Evolutionary conservation across 2,329 filamentous ascomycete genomes (phyloP).

Genomic region (Apiospora marii): DNA sequence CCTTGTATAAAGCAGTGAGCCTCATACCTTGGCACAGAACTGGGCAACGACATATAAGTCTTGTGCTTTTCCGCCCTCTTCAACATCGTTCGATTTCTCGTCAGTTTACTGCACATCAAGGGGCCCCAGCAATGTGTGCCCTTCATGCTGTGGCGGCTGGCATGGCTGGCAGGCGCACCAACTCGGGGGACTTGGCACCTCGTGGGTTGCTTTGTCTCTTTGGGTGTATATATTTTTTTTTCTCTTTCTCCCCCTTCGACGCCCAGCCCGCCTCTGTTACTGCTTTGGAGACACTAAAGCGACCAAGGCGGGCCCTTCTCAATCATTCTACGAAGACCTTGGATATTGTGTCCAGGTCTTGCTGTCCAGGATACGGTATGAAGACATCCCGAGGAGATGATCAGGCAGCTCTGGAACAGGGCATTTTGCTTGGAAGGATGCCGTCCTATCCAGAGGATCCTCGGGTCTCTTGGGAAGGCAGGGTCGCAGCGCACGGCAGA

Average conservation of each 20-base stretch:
- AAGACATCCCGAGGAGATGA: not conserved
- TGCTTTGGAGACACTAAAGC: not conserved
- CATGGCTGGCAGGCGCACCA: not conserved
- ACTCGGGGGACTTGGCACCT: not conserved
- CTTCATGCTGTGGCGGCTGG: not conserved
- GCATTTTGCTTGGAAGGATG: slow-evolving; percentile 11
- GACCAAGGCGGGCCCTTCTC: not conserved
- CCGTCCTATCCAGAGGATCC: not conserved
- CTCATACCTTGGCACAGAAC: slow-evolving; percentile 23
- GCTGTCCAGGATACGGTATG: not conserved
- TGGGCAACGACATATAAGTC: slow-evolving; percentile 21
- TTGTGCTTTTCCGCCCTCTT: slow-evolving; percentile 9
- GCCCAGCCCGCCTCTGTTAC: not conserved
- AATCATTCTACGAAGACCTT: not conserved
- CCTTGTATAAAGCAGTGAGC: slow-evolving; percentile 18
- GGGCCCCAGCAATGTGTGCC: not conserved
- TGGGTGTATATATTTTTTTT: not conserved
- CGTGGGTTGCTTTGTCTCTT: not conserved
- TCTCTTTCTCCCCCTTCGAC: not conserved
- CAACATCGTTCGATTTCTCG: slow-evolving; percentile 23
- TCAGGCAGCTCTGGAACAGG: slow-evolving; percentile 13
- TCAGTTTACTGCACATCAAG: slow-evolving; percentile 10
- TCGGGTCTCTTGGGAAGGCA: not conserved
- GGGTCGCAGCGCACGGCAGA: not conserved
- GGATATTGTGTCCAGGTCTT: not conserved